Conservation (phyloP, 148 eudicot species). For the Camellia japonica region DNA sequence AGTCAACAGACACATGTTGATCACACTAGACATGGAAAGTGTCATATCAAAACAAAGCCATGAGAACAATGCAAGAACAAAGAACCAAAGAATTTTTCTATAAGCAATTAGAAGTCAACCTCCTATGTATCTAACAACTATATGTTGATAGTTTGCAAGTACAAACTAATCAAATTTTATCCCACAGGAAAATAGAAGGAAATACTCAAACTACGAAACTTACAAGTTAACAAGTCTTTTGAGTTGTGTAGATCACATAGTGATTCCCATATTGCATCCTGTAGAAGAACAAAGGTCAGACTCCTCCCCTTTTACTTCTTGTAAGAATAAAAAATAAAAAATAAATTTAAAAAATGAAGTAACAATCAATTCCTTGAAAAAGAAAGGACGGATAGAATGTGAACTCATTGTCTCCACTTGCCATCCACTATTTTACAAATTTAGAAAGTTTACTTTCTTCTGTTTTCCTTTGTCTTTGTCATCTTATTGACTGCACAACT, state of each 20-base stretch:
- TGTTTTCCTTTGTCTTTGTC: constrained; percentile 1
- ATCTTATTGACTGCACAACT: neutral
- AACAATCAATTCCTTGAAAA: neutral
- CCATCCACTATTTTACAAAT: neutral
- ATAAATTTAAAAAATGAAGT: neutral
- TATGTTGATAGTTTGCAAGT: neutral
- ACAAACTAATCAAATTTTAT: neutral
- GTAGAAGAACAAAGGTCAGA: constrained; percentile 18
- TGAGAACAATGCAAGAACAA: neutral
- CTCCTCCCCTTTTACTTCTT: neutral
- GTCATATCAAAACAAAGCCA: neutral
- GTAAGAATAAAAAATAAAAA: neutral
- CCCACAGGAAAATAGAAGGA: neutral
- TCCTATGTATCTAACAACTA: neutral
- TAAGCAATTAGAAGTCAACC: neutral
- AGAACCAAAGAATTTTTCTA: neutral
- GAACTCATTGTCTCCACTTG: neutral
- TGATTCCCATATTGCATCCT: constrained; percentile 39
- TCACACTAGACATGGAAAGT: neutral
- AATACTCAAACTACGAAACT: constrained; percentile 18
- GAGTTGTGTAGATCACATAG: constrained; percentile 17
- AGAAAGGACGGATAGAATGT: neutral
- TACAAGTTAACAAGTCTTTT: constrained; percentile 31
- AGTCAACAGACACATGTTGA: neutral
- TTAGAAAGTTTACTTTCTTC: neutral